These are phyloP conservation scores for Exophiala bonariae DNA, from an alignment of 2,329 filamentous ascomycete genomes.

Conservation along the genomic window DNA sequence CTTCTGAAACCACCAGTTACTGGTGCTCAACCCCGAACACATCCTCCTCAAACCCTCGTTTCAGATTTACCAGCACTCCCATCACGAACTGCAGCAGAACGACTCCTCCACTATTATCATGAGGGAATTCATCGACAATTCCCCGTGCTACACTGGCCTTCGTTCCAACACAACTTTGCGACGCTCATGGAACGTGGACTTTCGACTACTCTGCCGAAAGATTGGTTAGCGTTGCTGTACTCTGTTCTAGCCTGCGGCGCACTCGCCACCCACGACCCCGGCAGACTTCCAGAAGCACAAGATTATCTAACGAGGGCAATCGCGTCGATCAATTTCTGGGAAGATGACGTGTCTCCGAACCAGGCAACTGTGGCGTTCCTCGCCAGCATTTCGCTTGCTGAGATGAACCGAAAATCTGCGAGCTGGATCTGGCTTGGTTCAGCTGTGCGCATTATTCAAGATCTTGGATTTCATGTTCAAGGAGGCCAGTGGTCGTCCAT, in stretches of 20 bases:
- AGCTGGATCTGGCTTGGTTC: slow-evolving; percentile 84
- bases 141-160: slow-evolving; percentile 86
- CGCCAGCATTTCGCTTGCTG: slow-evolving; percentile 75
- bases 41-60: slow-evolving; percentile 12
- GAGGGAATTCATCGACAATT: slow-evolving; percentile 75
- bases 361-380: slow-evolving; percentile 72
- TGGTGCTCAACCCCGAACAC: slow-evolving; percentile 42
- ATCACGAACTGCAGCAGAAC: slow-evolving; percentile 67
- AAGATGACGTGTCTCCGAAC: slow-evolving; percentile 73
- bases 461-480: slow-evolving; percentile 77
- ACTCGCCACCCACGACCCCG: slow-evolving; percentile 63
- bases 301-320: slow-evolving; percentile 71
- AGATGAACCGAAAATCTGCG: slow-evolving; percentile 81
- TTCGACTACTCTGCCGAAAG: slow-evolving; percentile 60
- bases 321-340: slow-evolving; percentile 75
- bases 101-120: slow-evolving; percentile 74
- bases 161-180: slow-evolving; percentile 74
- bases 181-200: slow-evolving; percentile 68
- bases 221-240: slow-evolving; percentile 80
- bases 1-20: slow-evolving; percentile 71
- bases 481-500: slow-evolving; percentile 70
- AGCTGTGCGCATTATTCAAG: slow-evolving; percentile 77
- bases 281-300: slow-evolving; percentile 47
- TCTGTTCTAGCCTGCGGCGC: slow-evolving; percentile 80
- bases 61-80: slow-evolving; percentile 65